Percentiles rank a stretch among this genome's conserved stretches.
Evolutionary conservation across 2,329 filamentous ascomycete genomes (phyloP).

Genomic region (Fusarium acutatum): DNA sequence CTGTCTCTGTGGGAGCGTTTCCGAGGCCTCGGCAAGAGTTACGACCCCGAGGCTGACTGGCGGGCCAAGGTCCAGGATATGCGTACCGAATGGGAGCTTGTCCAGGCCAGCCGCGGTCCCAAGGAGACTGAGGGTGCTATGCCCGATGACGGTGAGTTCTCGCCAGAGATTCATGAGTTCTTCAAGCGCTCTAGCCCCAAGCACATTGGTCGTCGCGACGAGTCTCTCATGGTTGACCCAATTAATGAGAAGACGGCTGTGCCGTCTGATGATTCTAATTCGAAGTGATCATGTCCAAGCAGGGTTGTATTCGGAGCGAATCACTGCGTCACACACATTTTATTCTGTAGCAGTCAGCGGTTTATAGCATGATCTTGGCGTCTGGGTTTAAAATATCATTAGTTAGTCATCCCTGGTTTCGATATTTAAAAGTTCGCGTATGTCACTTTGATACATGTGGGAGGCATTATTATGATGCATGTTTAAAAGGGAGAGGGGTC

Average conservation of each 20-base stretch:
- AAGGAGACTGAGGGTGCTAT: conserved; percentile 58
- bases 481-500: background rate
- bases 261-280: conserved; percentile 29
- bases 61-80: conserved; percentile 87
- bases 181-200: conserved; percentile 56
- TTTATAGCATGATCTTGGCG: conserved; percentile 36
- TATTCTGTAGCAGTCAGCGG: conserved; percentile 8
- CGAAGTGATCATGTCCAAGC: conserved; percentile 13
- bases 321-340: background rate
- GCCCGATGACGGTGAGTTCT: conserved; percentile 60
- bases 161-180: conserved; percentile 63
- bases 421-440: background rate
- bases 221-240: conserved; percentile 35
- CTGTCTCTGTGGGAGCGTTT: conserved; percentile 88
- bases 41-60: conserved; percentile 84
- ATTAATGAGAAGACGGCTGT: conserved; percentile 43
- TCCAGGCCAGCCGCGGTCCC: conserved; percentile 56
- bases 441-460: background rate
- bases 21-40: conserved; percentile 79
- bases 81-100: conserved; percentile 67
- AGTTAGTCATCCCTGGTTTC: background rate
- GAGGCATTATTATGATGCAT: background rate
- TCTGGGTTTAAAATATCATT: conserved; percentile 19
- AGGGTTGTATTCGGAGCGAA: background rate
- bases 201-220: conserved; percentile 26